Conservation (phyloP, 2,329 filamentous ascomycete species). For the Grosmannia clavigera region DNA sequence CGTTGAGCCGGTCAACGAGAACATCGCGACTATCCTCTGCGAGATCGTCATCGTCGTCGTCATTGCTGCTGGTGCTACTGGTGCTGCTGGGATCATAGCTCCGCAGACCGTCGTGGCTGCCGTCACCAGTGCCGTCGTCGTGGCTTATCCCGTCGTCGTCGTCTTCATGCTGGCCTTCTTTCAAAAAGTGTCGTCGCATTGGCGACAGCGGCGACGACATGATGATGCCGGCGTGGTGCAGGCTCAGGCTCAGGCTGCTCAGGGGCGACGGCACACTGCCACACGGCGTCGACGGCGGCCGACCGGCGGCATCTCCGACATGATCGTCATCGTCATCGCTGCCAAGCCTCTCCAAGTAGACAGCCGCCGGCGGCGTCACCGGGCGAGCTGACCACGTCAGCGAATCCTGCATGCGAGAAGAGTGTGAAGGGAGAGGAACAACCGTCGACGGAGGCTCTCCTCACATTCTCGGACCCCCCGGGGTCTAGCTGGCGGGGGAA, state of each 20-base stretch:
- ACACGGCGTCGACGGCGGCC: neutral
- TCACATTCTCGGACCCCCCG: neutral
- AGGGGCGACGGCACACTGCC: constrained; percentile 11
- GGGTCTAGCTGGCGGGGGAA: too few relatives aligned
- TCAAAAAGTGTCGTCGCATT: constrained; percentile 18
- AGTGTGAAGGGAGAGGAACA: neutral
- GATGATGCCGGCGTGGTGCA: constrained; percentile 19
- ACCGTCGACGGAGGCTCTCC: neutral
- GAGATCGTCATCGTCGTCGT: constrained; percentile 11
- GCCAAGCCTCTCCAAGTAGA: neutral
- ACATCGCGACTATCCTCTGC: constrained; percentile 28
- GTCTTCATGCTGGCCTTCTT: constrained; percentile 11
- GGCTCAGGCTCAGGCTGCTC: constrained; percentile 12
- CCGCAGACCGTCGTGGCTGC: constrained; percentile 14
- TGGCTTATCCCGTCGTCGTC: constrained; percentile 9
- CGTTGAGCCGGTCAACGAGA: constrained; percentile 30
- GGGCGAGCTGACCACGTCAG: constrained; percentile 2
- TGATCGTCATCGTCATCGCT: neutral
- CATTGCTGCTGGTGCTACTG: constrained; percentile 5
- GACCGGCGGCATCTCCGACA: neutral
- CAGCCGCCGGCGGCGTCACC: neutral
- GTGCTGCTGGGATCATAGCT: too few relatives aligned
- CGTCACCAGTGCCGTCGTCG: constrained; percentile 17
- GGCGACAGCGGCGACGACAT: constrained; percentile 18
- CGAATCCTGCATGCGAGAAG: constrained; percentile 6